A percentile compares a stretch with the other conserved stretches of the same genome.
Evolutionary conservation across 768 basidiomycete species (phyloP).

Genomic region (Tubosaeta brunneosetosa): DNA sequence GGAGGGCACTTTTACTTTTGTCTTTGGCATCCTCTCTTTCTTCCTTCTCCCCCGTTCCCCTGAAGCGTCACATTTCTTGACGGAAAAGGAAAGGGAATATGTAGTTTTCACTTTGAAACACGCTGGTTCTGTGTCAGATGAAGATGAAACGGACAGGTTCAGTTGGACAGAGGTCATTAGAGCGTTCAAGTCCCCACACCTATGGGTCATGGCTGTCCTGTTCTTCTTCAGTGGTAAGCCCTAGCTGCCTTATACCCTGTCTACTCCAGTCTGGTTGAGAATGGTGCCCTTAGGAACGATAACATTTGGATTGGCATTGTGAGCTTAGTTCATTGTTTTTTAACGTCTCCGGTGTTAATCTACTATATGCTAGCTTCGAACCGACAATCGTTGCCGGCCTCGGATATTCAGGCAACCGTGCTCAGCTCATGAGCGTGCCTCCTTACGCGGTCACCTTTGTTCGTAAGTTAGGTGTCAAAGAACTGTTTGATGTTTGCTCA

Average conservation of each 20-base stretch:
- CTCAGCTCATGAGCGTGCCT: constrained; percentile 59
- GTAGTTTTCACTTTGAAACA: constrained; percentile 29
- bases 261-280: neutral
- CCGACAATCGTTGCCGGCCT: constrained; percentile 61
- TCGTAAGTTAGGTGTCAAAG: constrained; percentile 27
- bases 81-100: constrained; percentile 44
- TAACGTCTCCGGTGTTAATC: constrained; percentile 28
- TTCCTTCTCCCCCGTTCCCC: constrained; percentile 46
- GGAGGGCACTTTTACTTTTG: constrained; percentile 61
- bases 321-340: neutral
- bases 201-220: constrained; percentile 45
- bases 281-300: constrained; percentile 11
- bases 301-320: constrained; percentile 22
- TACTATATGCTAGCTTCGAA: constrained; percentile 50
- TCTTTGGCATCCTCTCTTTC: constrained; percentile 51
- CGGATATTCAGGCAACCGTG: constrained; percentile 48
- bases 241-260: neutral
- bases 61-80: constrained; percentile 46
- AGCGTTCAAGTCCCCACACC: constrained; percentile 49
- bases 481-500: neutral
- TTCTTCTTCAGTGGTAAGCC: constrained; percentile 52
- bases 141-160: constrained; percentile 42
- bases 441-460: constrained; percentile 49
- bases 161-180: constrained; percentile 52
- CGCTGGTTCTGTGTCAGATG: constrained; percentile 34